Percentiles rank a stretch among this genome's conserved stretches.
Conservation (phyloP, 2,329 filamentous ascomycete species). For the Scedosporium boydii region DNA sequence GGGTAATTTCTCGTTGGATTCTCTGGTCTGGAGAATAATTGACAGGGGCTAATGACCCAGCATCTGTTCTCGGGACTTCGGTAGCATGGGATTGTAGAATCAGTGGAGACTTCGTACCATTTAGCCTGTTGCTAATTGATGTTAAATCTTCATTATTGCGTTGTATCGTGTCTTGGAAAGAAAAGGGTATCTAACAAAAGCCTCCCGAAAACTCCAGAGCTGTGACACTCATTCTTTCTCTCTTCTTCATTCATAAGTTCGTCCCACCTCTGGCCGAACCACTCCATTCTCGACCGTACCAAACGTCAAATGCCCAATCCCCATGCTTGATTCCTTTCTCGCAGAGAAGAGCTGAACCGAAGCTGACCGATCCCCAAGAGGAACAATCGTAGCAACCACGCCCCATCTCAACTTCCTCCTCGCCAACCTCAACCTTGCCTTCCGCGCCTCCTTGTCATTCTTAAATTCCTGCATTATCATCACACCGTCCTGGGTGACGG, state of each 20-base stretch:
- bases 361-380: neutral
- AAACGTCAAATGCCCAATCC: neutral
- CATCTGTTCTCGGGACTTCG: too few species aligned
- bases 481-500: neutral
- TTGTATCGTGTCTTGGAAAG: neutral
- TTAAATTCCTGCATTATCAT: neutral
- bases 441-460: neutral
- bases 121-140: neutral
- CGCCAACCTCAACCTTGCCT: neutral
- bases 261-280: neutral
- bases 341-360: neutral
- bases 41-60: too few species aligned
- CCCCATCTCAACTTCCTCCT: conserved; percentile 2
- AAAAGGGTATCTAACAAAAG: neutral
- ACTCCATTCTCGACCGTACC: neutral
- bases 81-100: neutral
- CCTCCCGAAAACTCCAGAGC: neutral
- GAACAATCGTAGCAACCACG: neutral
- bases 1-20: too few species aligned
- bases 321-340: neutral
- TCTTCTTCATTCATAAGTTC: neutral
- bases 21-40: too few species aligned
- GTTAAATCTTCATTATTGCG: neutral
- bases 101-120: neutral
- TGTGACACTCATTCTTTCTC: neutral